A percentile compares a stretch with the other conserved stretches of the same genome.
Conservation (phyloP, 2,329 filamentous ascomycete genomes). For the Stachybotrys chlorohalonatus region DNA sequence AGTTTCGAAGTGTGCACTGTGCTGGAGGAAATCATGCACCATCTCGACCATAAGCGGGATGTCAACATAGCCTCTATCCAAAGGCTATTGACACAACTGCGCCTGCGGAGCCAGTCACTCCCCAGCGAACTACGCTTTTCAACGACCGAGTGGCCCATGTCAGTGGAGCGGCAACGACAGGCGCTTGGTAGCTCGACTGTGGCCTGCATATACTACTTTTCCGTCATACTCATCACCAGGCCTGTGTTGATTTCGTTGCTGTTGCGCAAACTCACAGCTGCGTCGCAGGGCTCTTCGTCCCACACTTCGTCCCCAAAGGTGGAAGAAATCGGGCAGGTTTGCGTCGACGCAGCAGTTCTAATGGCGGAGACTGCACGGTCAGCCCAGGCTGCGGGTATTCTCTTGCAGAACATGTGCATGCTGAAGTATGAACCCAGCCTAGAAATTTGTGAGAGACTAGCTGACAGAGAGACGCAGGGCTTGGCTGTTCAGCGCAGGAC, state of each 20-base stretch:
- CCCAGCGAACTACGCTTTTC: constrained; percentile 21
- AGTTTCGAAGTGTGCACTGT: constrained; percentile 32
- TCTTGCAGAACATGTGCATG: constrained; percentile 48
- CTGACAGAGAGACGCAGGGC: constrained; percentile 25
- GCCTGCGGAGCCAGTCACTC: constrained; percentile 34
- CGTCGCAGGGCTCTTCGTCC: constrained; percentile 14
- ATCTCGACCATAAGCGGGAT: constrained; percentile 29
- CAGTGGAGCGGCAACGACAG: constrained; percentile 14
- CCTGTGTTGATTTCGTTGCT: constrained; percentile 44
- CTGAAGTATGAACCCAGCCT: constrained; percentile 36
- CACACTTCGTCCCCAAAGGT: background rate
- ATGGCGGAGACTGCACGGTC: constrained; percentile 45
- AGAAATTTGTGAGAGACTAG: background rate
- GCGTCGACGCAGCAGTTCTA: constrained; percentile 45
- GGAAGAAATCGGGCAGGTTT: constrained; percentile 35
- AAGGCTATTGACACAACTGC: constrained; percentile 29
- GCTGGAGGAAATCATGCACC: constrained; percentile 32
- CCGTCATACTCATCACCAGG: constrained; percentile 46
- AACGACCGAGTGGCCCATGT: constrained; percentile 5
- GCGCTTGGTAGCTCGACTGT: constrained; percentile 43
- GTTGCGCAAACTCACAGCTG: constrained; percentile 21
- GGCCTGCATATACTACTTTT: constrained; percentile 49
- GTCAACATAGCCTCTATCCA: constrained; percentile 24
- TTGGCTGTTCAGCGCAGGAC: constrained; percentile 44
- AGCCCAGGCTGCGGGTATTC: constrained; percentile 29